Conservation (phyloP, 2,329 filamentous ascomycete species). For the Setomelanomma holmii region DNA sequence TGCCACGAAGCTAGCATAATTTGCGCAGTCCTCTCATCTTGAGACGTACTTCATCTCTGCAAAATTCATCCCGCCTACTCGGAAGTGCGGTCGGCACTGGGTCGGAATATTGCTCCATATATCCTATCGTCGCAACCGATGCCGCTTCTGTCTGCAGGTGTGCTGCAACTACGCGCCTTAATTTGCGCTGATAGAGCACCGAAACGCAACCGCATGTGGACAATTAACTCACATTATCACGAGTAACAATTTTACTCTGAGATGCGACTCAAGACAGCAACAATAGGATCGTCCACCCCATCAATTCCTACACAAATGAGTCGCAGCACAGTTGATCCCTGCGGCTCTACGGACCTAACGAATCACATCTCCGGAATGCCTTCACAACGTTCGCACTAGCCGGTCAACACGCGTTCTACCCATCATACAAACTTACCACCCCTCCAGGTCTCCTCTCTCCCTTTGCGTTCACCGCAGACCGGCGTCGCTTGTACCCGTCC, state of each 20-base stretch:
- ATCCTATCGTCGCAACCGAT: neutral
- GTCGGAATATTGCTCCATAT: neutral
- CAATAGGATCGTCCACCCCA: neutral
- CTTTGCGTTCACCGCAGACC: neutral
- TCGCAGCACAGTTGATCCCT: neutral
- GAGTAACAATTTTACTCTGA: neutral
- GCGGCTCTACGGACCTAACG: neutral
- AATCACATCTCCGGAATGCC: neutral
- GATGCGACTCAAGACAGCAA: neutral
- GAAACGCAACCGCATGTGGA: conserved; percentile 3
- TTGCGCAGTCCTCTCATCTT: neutral
- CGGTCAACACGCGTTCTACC: neutral
- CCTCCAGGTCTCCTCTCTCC: neutral
- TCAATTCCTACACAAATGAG: neutral
- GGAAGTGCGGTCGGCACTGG: neutral
- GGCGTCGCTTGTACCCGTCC: neutral
- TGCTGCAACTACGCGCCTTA: conserved; percentile 2
- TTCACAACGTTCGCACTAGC: neutral
- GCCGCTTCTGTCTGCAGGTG: conserved; percentile 1
- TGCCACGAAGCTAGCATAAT: neutral
- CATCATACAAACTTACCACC: neutral
- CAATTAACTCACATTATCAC: conserved; percentile 3
- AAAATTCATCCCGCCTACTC: neutral
- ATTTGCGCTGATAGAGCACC: conserved; percentile 1
- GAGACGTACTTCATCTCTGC: conserved; percentile 2